These are phyloP conservation scores for Samsoniella hepiali DNA, from an alignment of 2,329 filamentous ascomycete species.

Conservation along the genomic window DNA sequence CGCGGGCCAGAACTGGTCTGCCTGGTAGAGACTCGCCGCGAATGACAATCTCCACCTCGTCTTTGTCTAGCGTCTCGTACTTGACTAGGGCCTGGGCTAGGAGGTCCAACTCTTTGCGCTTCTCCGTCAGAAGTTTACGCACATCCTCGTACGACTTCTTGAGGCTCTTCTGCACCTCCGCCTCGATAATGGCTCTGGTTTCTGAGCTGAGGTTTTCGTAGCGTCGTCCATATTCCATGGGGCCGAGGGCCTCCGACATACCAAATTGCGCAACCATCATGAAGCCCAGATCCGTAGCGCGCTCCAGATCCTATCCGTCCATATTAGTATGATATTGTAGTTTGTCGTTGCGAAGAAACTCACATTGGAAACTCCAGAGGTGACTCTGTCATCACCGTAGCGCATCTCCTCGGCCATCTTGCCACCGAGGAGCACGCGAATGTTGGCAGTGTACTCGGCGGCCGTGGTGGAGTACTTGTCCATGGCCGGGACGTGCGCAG, in stretches of 20 bases:
- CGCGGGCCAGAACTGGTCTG: constrained; percentile 57
- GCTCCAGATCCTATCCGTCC: constrained; percentile 68
- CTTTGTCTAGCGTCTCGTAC: constrained; percentile 87
- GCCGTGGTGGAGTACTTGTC: constrained; percentile 90
- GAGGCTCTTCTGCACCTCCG: constrained; percentile 80
- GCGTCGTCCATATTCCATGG: constrained; percentile 80
- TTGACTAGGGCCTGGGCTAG: constrained; percentile 86
- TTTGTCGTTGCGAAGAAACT: constrained; percentile 31
- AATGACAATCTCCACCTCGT: constrained; percentile 88
- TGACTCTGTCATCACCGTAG: constrained; percentile 87
- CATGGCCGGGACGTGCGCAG: constrained; percentile 82
- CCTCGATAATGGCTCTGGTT: constrained; percentile 82
- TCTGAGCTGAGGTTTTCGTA: constrained; percentile 80
- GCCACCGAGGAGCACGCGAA: constrained; percentile 79
- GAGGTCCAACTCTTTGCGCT: constrained; percentile 80
- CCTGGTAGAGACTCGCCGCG: constrained; percentile 75
- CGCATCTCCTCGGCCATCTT: constrained; percentile 90
- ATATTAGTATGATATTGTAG: constrained; percentile 26
- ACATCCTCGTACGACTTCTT: constrained; percentile 79
- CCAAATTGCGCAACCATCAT: constrained; percentile 84
- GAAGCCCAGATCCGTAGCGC: constrained; percentile 79
- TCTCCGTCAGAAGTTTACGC: constrained; percentile 64
- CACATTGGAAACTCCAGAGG: constrained; percentile 79
- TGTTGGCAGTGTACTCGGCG: constrained; percentile 74
- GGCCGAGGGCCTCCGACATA: constrained; percentile 84